Conservation (phyloP, 1,139 yeast species). For the Pichia sorboxylosa region DNA sequence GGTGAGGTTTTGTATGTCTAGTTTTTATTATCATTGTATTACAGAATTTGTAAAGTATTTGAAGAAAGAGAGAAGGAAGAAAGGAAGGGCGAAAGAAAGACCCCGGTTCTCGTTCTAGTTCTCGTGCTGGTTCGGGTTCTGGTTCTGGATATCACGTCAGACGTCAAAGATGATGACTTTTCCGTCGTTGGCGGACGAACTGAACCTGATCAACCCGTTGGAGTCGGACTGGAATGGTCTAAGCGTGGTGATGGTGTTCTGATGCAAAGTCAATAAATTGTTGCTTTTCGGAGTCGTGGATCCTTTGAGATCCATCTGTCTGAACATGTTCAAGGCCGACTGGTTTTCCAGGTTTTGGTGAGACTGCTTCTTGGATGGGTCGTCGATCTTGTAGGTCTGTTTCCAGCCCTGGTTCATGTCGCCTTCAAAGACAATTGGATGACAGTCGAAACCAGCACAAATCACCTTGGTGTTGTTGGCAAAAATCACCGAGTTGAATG, state of each 20-base stretch:
- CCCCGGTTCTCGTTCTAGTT: no score
- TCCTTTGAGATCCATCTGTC: conserved; percentile 92
- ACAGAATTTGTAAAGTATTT: no score
- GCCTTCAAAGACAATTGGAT: conserved; percentile 78
- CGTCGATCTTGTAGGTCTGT: conserved; percentile 55
- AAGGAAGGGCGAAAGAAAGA: no score
- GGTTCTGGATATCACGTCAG: no score
- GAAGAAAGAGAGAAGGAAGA: no score
- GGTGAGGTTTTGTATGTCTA: conserved; percentile 7
- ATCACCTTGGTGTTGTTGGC: conserved; percentile 53
- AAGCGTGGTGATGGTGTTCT: conserved; percentile 73
- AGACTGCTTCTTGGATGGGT: conserved; percentile 40
- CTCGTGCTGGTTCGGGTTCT: no score
- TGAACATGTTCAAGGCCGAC: conserved; percentile 88
- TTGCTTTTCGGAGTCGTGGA: conserved; percentile 41
- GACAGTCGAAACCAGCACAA: conserved; percentile 90
- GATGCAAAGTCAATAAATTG: conserved; percentile 70
- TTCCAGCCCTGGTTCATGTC: conserved; percentile 51
- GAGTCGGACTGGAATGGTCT: conserved; percentile 33
- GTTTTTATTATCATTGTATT: no score
- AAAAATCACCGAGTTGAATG: conserved; percentile 70
- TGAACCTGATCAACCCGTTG: conserved; percentile 37
- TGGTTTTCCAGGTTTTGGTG: conserved; percentile 52
- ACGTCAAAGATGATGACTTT: conserved; percentile 60
- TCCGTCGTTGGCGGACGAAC: conserved; percentile 81